Percentiles rank a stretch among this genome's conserved stretches.
Conservation (phyloP, 345 rosid genomes). For the Carallia pectinifolia region DNA sequence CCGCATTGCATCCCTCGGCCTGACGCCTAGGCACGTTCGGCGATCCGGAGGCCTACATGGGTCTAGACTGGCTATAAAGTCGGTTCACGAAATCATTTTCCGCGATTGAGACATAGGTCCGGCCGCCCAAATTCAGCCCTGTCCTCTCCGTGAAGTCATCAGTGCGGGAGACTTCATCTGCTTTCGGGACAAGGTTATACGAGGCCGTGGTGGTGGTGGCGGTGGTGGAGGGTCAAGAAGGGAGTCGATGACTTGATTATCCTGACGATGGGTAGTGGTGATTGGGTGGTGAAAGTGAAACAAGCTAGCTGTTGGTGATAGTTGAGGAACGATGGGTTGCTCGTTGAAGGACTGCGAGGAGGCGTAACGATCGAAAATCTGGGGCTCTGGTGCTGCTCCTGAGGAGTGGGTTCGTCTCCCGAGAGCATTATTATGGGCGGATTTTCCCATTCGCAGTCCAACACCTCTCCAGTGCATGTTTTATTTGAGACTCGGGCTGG, state of each 20-base stretch:
- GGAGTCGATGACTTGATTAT: constrained; percentile 27
- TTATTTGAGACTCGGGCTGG: too few relatives aligned
- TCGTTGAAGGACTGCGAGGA: constrained; percentile 26
- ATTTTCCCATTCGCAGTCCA: constrained; percentile 90
- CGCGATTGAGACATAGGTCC: constrained; percentile 86
- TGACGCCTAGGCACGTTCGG: constrained; percentile 73
- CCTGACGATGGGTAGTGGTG: constrained; percentile 21
- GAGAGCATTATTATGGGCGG: constrained; percentile 49
- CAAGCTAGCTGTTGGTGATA: constrained; percentile 9
- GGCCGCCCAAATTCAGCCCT: constrained; percentile 85
- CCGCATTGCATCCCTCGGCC: constrained; percentile 96
- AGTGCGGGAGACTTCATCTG: constrained; percentile 53
- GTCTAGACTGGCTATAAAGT: constrained; percentile 72
- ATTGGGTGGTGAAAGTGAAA: constrained; percentile 13
- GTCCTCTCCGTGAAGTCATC: constrained; percentile 59
- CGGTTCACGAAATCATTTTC: constrained; percentile 90
- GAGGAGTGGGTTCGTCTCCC: constrained; percentile 34
- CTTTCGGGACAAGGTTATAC: constrained; percentile 61
- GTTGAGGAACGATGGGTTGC: constrained; percentile 23
- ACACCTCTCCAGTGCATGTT: constrained; percentile 33
- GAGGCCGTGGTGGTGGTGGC: constrained; percentile 36
- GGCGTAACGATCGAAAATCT: constrained; percentile 42
- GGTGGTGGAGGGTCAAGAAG: constrained; percentile 43
- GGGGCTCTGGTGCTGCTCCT: constrained; percentile 52
- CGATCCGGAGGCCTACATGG: constrained; percentile 53